Evolutionary conservation across 164 flowering plant genomes (phyloP).

Genomic region (Annona squamosa): DNA sequence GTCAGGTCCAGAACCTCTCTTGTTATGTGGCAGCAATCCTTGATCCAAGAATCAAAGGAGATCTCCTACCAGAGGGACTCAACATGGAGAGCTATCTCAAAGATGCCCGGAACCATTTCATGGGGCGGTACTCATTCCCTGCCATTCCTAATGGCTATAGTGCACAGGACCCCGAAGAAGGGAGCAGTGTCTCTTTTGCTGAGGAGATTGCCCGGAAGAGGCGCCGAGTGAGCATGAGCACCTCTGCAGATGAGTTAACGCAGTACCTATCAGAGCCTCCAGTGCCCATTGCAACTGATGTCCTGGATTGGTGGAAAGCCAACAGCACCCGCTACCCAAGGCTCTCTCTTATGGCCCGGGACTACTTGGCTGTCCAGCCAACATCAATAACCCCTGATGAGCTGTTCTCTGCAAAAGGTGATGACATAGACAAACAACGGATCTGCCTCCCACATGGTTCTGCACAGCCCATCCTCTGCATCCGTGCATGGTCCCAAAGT

Average conservation of each 20-base stretch:
- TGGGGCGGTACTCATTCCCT: slow-evolving; percentile 63
- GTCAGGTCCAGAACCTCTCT: slow-evolving; percentile 65
- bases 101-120: slow-evolving; percentile 67
- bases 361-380: slow-evolving; percentile 77
- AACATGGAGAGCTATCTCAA: slow-evolving; percentile 57
- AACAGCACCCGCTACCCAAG: slow-evolving; percentile 77
- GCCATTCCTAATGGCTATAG: slow-evolving; percentile 36
- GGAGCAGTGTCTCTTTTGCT: slow-evolving; percentile 65
- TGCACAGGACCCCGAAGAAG: slow-evolving; percentile 56
- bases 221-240: slow-evolving; percentile 64
- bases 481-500: slow-evolving; percentile 52
- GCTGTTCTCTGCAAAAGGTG: slow-evolving; percentile 65
- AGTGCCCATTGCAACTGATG: slow-evolving; percentile 72
- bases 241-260: slow-evolving; percentile 70
- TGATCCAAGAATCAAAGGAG: slow-evolving; percentile 86
- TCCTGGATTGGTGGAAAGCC: slow-evolving; percentile 91
- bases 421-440: slow-evolving; percentile 57
- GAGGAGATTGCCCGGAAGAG: slow-evolving; percentile 94
- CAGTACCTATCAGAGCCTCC: slow-evolving; percentile 87
- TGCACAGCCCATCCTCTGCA: slow-evolving; percentile 51
- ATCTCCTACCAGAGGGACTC: slow-evolving; percentile 73
- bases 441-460: slow-evolving; percentile 41
- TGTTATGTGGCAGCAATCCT: slow-evolving; percentile 90
- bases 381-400: slow-evolving; percentile 71
- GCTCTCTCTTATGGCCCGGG: slow-evolving; percentile 85